Evolutionary conservation across 306 rosid genomes (phyloP).

Genomic region (Acmispon strigosus): DNA sequence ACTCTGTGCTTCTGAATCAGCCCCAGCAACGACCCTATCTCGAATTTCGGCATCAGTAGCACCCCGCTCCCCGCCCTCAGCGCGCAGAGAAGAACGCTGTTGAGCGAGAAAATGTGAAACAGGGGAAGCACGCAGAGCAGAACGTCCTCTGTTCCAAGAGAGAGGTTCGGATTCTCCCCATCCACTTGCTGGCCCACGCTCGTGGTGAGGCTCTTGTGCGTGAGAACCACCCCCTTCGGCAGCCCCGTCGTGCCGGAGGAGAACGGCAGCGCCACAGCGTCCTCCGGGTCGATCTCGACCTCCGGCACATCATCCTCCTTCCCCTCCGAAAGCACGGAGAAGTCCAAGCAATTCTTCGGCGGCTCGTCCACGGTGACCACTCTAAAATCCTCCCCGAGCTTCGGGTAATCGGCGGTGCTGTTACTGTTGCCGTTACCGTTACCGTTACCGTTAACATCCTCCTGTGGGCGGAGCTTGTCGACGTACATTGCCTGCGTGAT

Average conservation of each 20-base stretch:
- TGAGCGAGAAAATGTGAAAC: slow-evolving; percentile 75
- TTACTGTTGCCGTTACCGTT: background rate
- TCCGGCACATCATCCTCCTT: slow-evolving; percentile 34
- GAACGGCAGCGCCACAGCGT: slow-evolving; percentile 68
- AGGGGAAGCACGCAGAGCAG: slow-evolving; percentile 75
- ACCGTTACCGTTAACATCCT: background rate
- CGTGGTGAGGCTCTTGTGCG: slow-evolving; percentile 62
- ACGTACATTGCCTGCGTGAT: slow-evolving; percentile 64
- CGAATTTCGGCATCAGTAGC: slow-evolving; percentile 70
- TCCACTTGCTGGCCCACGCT: slow-evolving; percentile 93
- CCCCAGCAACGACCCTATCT: slow-evolving; percentile 52
- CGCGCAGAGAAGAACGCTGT: slow-evolving; percentile 54
- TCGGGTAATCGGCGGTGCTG: background rate
- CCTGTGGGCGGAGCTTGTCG: slow-evolving; percentile 36
- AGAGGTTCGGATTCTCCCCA: slow-evolving; percentile 75
- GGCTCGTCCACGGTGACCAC: slow-evolving; percentile 53
- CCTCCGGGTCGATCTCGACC: slow-evolving; percentile 33
- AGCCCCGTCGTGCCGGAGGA: slow-evolving; percentile 92
- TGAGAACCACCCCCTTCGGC: slow-evolving; percentile 75
- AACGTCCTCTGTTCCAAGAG: slow-evolving; percentile 49
- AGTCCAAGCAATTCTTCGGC: slow-evolving; percentile 60
- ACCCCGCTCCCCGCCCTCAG: slow-evolving; percentile 64
- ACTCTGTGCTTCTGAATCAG: slow-evolving; percentile 49
- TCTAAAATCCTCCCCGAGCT: slow-evolving; percentile 36
- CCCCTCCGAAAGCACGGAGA: slow-evolving; percentile 53